Percentiles rank a stretch among this genome's conserved stretches.
Conservation (phyloP, 345 rosid genomes). For the Gossypium arboreum region DNA sequence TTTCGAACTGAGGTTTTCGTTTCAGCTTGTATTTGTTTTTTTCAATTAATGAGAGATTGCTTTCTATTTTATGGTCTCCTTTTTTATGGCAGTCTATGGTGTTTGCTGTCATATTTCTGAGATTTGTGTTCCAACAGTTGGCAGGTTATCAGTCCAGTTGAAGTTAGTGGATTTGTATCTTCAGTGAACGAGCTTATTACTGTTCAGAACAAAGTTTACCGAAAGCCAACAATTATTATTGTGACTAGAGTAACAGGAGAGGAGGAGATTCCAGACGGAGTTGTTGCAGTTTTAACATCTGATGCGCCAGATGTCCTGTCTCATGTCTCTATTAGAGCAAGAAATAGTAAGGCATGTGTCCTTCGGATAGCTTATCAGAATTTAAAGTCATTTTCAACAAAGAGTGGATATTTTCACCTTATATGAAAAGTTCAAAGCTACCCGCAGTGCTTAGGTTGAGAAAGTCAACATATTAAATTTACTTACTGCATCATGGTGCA, state of each 20-base stretch:
- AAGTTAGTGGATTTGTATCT: constrained; percentile 34
- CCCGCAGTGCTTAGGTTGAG: not conserved
- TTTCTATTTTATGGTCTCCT: not conserved
- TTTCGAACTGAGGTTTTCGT: not conserved
- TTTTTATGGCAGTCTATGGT: not conserved
- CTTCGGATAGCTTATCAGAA: not conserved
- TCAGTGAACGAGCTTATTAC: constrained; percentile 30
- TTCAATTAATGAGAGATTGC: not conserved
- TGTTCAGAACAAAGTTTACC: constrained; percentile 34
- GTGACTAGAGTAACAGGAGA: constrained; percentile 38
- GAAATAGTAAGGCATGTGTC: constrained; percentile 33
- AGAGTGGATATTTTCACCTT: constrained; percentile 1
- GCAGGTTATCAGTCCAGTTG: constrained; percentile 45
- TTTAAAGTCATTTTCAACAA: not conserved
- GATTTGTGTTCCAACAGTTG: constrained; percentile 31
- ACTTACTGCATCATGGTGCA: constrained; percentile 11
- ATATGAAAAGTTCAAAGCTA: constrained; percentile 8
- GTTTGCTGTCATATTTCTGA: not conserved
- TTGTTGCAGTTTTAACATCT: constrained; percentile 42
- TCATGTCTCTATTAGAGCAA: constrained; percentile 42
- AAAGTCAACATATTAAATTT: not conserved
- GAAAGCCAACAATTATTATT: constrained; percentile 35
- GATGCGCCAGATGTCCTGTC: constrained; percentile 42
- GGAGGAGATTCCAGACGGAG: constrained; percentile 44
- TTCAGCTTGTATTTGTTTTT: not conserved